phyloP scores from a whole-genome alignment of 2,329 filamentous ascomycete species.

The Sclerotinia minor region DNA sequence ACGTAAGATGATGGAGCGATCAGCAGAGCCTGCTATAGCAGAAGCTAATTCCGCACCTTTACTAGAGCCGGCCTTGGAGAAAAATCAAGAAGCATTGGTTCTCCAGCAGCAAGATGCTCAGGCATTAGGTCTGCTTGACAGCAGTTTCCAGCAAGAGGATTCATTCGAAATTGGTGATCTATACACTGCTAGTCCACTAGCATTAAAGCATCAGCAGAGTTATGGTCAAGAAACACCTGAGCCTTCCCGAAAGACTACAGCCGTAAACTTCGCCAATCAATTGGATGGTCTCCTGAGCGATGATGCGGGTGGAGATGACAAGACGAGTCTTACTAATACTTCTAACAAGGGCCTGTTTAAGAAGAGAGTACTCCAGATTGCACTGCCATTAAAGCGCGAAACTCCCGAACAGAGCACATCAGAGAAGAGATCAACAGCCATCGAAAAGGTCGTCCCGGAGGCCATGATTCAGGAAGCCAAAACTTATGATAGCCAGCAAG shows the following conservation, averaged over 20 bases:
- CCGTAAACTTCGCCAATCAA: constrained; percentile 8
- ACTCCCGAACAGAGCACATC: not conserved
- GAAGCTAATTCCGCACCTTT: not conserved
- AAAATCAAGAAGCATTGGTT: constrained; percentile 9
- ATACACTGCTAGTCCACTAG: constrained; percentile 20
- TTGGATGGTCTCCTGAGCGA: constrained; percentile 13
- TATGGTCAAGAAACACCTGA: not conserved
- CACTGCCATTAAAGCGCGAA: not conserved
- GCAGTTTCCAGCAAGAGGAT: not conserved
- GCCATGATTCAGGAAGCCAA: not conserved
- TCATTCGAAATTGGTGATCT: constrained; percentile 7
- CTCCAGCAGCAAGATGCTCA: constrained; percentile 19
- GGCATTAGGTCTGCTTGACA: not conserved
- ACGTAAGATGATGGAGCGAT: constrained; percentile 7
- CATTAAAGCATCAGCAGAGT: not conserved
- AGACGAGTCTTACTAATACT: not conserved
- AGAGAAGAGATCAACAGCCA: not conserved
- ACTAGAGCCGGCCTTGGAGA: not conserved
- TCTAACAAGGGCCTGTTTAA: not conserved
- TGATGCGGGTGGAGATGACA: not conserved
- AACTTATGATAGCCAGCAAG: not conserved
- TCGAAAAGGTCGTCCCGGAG: not conserved
- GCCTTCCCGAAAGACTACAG: not conserved
- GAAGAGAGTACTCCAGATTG: not conserved
- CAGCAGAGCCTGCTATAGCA: not conserved